These are phyloP conservation scores for Starmerella gropengiesseri DNA, from an alignment of 805 yeast genomes.

Conservation along the genomic window DNA sequence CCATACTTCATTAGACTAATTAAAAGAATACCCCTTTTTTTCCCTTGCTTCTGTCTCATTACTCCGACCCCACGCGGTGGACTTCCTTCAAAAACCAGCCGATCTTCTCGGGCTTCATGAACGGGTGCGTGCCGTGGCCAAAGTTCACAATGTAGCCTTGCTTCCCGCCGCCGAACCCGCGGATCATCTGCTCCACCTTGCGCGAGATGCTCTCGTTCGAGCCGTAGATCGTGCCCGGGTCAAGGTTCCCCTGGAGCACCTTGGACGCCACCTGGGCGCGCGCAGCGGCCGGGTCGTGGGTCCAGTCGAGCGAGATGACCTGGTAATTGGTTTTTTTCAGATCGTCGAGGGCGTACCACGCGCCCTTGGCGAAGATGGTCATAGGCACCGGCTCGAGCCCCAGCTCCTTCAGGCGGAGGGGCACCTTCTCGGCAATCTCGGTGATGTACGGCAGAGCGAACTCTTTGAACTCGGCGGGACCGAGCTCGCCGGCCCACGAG, in stretches of 20 bases:
- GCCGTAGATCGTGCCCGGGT: conserved; percentile 92
- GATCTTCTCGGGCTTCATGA: conserved; percentile 87
- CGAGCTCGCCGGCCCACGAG: conserved; percentile 95
- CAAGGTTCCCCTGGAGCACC: conserved; percentile 88
- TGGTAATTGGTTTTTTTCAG: conserved; percentile 63
- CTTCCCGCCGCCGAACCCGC: conserved; percentile 63
- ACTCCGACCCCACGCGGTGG: conserved; percentile 52
- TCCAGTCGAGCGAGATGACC: conserved; percentile 89
- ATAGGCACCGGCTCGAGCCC: conserved; percentile 74
- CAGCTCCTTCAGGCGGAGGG: conserved; percentile 55
- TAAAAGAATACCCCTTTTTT: no score
- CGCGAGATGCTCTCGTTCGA: conserved; percentile 64
- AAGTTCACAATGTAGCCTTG: conserved; percentile 84
- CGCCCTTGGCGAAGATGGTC: conserved; percentile 88
- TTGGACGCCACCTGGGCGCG: conserved; percentile 41
- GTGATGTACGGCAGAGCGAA: conserved; percentile 81
- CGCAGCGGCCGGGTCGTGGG: conserved; percentile 74
- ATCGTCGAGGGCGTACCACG: conserved; percentile 91
- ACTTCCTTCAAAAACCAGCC: conserved; percentile 78
- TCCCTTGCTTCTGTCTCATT: neutral
- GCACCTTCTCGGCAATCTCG: conserved; percentile 61
- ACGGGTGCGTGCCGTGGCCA: conserved; percentile 98
- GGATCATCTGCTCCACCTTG: conserved; percentile 79
- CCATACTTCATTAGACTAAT: no score
- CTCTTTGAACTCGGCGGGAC: conserved; percentile 77